A percentile compares a stretch with the other conserved stretches of the same genome.
These are phyloP conservation scores for Linum tenue DNA, from an alignment of 345 rosid genomes.

Conservation along the genomic window DNA sequence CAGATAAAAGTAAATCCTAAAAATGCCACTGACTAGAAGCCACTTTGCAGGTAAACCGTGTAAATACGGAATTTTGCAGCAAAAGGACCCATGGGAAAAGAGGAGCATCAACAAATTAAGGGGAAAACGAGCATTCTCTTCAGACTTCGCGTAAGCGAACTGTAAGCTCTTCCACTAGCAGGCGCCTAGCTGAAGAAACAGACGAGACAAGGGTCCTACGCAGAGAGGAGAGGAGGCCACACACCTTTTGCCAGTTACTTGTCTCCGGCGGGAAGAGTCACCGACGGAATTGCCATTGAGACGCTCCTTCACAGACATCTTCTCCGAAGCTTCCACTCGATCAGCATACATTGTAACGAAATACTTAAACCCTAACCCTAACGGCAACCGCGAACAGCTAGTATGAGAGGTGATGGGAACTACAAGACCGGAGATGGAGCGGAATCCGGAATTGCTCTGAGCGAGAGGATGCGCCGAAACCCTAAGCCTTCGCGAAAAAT, in stretches of 20 bases:
- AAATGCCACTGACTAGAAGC: neutral
- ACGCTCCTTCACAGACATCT: slow-evolving; percentile 60
- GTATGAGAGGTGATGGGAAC: neutral
- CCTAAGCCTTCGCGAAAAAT: neutral
- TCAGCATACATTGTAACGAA: slow-evolving; percentile 72
- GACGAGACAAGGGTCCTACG: neutral
- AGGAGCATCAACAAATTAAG: neutral
- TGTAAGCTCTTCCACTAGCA: neutral
- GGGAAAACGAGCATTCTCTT: neutral
- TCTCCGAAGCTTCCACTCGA: slow-evolving; percentile 59
- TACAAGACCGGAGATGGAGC: neutral
- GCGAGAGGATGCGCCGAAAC: neutral
- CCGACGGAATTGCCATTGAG: slow-evolving; percentile 50
- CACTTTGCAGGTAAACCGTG: neutral
- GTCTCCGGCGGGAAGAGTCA: slow-evolving; percentile 45
- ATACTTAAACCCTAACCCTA: slow-evolving; percentile 33
- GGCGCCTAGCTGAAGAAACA: neutral
- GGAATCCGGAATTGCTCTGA: too few relatives aligned
- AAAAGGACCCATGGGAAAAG: neutral
- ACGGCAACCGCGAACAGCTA: neutral
- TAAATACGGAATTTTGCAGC: neutral
- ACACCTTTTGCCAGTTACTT: slow-evolving; percentile 78
- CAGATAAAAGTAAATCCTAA: neutral
- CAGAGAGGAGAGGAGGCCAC: neutral
- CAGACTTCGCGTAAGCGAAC: neutral